These are phyloP conservation scores for Cordyceps tenuipes DNA, from an alignment of 2,329 filamentous ascomycete species.

Conservation along the genomic window DNA sequence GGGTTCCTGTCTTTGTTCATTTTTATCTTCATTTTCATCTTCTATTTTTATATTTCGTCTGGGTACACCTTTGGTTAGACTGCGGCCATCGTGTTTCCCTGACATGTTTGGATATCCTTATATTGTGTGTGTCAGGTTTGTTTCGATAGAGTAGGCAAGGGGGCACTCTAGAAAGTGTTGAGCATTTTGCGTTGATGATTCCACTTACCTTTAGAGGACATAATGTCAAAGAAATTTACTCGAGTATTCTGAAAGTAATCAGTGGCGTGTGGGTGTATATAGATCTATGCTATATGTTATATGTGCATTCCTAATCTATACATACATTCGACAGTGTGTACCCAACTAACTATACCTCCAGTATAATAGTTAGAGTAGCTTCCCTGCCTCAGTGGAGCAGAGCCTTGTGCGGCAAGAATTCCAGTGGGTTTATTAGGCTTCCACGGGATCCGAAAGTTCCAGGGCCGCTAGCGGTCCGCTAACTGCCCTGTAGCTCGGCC, in stretches of 20 bases:
- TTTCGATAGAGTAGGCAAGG: slow-evolving; percentile 3
- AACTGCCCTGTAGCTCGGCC: too few relatives aligned
- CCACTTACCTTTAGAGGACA: background rate
- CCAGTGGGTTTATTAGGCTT: background rate
- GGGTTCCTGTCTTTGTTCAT: background rate
- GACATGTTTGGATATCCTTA: background rate
- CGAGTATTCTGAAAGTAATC: too few relatives aligned
- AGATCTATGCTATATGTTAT: too few relatives aligned
- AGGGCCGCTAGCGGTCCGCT: too few relatives aligned
- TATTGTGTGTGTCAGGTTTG: background rate
- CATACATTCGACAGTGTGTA: too few relatives aligned
- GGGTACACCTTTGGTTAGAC: background rate
- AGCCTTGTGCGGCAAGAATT: background rate
- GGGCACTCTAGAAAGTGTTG: background rate
- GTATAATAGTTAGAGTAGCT: too few relatives aligned
- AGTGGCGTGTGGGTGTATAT: too few relatives aligned
- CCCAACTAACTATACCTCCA: too few relatives aligned
- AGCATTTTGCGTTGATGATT: background rate
- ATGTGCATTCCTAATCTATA: too few relatives aligned
- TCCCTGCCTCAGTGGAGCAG: too few relatives aligned
- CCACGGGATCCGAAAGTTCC: background rate
- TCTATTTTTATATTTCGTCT: background rate
- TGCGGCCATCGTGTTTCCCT: background rate
- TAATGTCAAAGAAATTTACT: too few relatives aligned
- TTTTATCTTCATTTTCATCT: background rate